phyloP scores from a whole-genome alignment of 2,329 filamentous ascomycete species.

The Dichotomopilus funicola region DNA sequence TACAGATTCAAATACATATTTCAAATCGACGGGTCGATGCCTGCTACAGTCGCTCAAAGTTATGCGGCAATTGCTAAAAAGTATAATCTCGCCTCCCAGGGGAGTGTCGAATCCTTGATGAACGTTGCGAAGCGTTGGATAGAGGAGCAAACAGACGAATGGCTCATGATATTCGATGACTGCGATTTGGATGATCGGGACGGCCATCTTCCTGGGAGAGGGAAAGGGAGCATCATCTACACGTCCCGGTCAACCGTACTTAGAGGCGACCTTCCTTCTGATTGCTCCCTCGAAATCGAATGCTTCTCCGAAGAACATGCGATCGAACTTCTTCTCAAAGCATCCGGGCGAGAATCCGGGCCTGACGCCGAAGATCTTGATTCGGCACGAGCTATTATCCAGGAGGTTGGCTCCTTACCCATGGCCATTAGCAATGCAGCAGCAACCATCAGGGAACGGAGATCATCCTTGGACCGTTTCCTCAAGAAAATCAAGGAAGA shows the following conservation, averaged over 20 bases:
- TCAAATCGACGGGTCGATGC: conserved; percentile 27
- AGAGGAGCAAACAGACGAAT: conserved; percentile 17
- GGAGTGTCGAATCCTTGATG: background rate
- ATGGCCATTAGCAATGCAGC: conserved; percentile 27
- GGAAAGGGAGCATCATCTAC: conserved; percentile 27
- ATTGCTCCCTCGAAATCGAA: conserved; percentile 10
- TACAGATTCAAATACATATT: conserved; percentile 26
- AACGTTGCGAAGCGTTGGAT: conserved; percentile 18
- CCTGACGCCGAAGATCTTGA: background rate
- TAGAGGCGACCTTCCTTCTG: background rate
- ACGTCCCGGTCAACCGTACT: conserved; percentile 21
- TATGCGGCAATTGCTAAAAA: conserved; percentile 19
- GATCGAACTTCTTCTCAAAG: conserved; percentile 17
- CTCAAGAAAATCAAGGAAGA: conserved; percentile 9
- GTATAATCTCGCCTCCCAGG: conserved; percentile 1
- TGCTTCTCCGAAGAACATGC: conserved; percentile 16
- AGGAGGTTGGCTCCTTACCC: conserved; percentile 24
- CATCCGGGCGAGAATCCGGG: conserved; percentile 1
- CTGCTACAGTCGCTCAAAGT: conserved; percentile 21
- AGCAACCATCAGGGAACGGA: conserved; percentile 14
- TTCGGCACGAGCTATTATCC: conserved; percentile 13
- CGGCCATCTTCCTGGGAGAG: conserved; percentile 16
- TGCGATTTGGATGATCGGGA: conserved; percentile 8
- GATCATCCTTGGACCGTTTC: conserved; percentile 16
- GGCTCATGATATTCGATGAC: conserved; percentile 31